These are phyloP conservation scores for Endotrypanum monterogeii DNA, from an alignment of 208 protist genomes.

Conservation along the genomic window DNA sequence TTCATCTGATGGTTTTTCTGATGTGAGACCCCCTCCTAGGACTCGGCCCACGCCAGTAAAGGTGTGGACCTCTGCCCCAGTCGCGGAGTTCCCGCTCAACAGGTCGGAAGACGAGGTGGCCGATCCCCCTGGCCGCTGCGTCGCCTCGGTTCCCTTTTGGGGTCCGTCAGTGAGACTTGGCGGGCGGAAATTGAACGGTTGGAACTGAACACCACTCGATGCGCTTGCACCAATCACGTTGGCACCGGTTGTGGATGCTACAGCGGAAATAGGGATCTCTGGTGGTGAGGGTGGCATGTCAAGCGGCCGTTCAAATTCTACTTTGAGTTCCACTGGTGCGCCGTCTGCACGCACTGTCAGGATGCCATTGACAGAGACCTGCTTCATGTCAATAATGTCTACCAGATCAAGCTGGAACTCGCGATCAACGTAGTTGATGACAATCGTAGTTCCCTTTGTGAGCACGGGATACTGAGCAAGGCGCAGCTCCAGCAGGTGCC, in stretches of 20 bases:
- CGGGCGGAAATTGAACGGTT: slow-evolving; percentile 58
- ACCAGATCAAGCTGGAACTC: slow-evolving; percentile 89
- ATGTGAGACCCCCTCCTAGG: slow-evolving; percentile 15
- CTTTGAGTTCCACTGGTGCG: slow-evolving; percentile 89
- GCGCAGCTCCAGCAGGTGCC: slow-evolving; percentile 90
- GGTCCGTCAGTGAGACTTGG: slow-evolving; percentile 46
- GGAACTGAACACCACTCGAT: slow-evolving; percentile 56
- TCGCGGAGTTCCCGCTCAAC: neutral
- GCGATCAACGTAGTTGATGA: slow-evolving; percentile 88
- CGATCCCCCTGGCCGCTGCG: neutral
- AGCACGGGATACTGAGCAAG: slow-evolving; percentile 92
- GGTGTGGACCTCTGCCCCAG: slow-evolving; percentile 8
- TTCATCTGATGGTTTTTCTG: neutral
- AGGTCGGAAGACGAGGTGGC: neutral
- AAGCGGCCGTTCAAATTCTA: slow-evolving; percentile 93
- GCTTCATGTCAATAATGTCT: slow-evolving; percentile 67
- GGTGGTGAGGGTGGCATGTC: slow-evolving; percentile 86
- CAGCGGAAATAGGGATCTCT: slow-evolving; percentile 17
- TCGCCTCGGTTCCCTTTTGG: neutral
- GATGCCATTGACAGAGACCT: slow-evolving; percentile 72
- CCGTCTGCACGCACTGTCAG: slow-evolving; percentile 89
- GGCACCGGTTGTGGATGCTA: slow-evolving; percentile 17
- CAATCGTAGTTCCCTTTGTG: slow-evolving; percentile 88
- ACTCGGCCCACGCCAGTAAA: slow-evolving; percentile 34
- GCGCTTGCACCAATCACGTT: slow-evolving; percentile 69